These are phyloP conservation scores for Zancudomyces culisetae DNA, from an alignment of 371 early-diverging fungal genomes.

Conservation along the genomic window DNA sequence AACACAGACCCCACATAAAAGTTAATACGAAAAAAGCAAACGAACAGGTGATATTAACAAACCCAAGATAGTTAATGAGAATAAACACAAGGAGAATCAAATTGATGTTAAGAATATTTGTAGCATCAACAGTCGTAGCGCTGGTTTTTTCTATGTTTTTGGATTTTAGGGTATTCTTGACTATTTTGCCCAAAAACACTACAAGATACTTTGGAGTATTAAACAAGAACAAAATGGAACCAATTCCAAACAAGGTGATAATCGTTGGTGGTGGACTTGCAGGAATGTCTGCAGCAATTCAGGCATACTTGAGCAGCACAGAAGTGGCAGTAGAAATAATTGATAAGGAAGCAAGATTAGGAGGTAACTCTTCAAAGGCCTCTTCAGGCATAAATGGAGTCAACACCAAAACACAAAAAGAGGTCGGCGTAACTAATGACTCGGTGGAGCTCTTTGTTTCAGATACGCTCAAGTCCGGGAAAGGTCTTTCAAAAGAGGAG, in stretches of 20 bases:
- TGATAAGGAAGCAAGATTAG: constrained; percentile 56
- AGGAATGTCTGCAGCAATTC: constrained; percentile 58
- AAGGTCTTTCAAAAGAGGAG: constrained; percentile 63
- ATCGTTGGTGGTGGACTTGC: constrained; percentile 66
- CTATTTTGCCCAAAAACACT: not conserved
- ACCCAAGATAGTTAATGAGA: no score
- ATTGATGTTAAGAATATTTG: not conserved
- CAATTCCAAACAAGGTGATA: constrained; percentile 6
- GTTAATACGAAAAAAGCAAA: no score
- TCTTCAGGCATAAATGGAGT: constrained; percentile 95
- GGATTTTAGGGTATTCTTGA: not conserved
- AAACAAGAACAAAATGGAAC: not conserved
- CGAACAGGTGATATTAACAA: no score
- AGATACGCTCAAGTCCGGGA: constrained; percentile 74
- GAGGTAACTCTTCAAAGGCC: constrained; percentile 89
- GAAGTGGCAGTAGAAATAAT: constrained; percentile 42
- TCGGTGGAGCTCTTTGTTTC: constrained; percentile 69
- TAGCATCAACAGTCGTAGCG: not conserved
- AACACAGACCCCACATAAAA: no score
- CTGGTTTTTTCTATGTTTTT: not conserved
- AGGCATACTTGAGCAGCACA: constrained; percentile 29
- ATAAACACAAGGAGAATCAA: not conserved
- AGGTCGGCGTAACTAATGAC: constrained; percentile 31
- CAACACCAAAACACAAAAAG: constrained; percentile 47
- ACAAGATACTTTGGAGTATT: not conserved